Evolutionary conservation across 768 basidiomycete genomes (phyloP).

Genomic region (Kwoniella mangroviensis): DNA sequence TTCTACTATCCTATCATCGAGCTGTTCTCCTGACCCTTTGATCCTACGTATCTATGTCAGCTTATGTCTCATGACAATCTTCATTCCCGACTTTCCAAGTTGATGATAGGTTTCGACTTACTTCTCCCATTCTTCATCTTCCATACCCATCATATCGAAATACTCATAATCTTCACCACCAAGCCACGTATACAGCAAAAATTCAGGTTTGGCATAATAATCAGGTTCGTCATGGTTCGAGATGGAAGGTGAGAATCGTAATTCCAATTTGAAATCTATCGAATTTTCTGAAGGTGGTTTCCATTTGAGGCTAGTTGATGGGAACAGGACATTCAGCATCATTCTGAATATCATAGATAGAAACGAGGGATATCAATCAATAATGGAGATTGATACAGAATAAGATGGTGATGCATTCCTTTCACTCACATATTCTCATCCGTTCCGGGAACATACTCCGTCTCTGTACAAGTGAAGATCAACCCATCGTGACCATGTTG

Average conservation of each 20-base stretch:
- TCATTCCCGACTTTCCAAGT: too few relatives aligned
- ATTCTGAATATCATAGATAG: neutral
- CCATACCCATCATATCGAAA: constrained; percentile 82
- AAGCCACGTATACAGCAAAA: constrained; percentile 79
- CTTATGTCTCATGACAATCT: too few relatives aligned
- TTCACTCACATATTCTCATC: constrained; percentile 79
- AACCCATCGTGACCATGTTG: constrained; percentile 94
- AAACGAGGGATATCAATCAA: neutral
- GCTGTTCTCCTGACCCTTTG: constrained; percentile 80
- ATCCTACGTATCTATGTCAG: constrained; percentile 63
- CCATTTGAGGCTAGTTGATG: constrained; percentile 81
- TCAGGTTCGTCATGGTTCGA: constrained; percentile 70
- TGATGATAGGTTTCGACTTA: constrained; percentile 61
- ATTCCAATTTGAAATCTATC: constrained; percentile 91
- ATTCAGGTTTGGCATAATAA: constrained; percentile 80
- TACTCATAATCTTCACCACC: constrained; percentile 75
- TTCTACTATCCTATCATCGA: constrained; percentile 92
- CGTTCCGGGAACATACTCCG: constrained; percentile 79
- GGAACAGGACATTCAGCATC: neutral
- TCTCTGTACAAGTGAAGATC: constrained; percentile 89
- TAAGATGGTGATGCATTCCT: too few relatives aligned
- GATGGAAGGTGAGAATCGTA: constrained; percentile 80
- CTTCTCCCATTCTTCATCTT: constrained; percentile 92
- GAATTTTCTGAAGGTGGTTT: constrained; percentile 98
- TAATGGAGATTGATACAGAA: too few relatives aligned